Percentiles rank a stretch among this genome's conserved stretches.
Conservation (phyloP, 1,284 basidiomycete species). For the Puccinia hordei region DNA sequence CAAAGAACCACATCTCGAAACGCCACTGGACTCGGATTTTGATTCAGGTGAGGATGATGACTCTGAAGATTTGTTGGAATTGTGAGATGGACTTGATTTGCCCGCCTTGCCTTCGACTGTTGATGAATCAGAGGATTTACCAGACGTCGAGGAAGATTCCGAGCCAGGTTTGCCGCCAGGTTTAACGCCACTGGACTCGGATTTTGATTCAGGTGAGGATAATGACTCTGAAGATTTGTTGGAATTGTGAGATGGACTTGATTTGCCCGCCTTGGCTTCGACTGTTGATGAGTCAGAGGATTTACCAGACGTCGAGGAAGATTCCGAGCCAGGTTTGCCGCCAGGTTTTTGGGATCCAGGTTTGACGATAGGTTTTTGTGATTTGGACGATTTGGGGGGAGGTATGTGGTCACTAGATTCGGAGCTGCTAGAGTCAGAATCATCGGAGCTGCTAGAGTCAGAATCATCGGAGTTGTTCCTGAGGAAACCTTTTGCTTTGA, state of each 20-base stretch:
- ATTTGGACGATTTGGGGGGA: no score
- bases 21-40: not conserved
- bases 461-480: no score
- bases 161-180: not conserved
- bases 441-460: no score
- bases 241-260: not conserved
- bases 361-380: no score
- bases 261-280: not conserved
- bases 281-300: not conserved
- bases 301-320: conserved; percentile 4
- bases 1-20: conserved; percentile 20
- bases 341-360: no score
- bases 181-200: not conserved
- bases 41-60: conserved; percentile 1
- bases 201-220: not conserved
- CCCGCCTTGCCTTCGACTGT: not conserved
- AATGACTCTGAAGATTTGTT: conserved; percentile 6
- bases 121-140: not conserved
- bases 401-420: not conserved
- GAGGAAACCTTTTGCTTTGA: no score
- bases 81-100: no score
- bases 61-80: not conserved
- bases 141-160: not conserved
- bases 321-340: not conserved
- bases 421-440: no score